phyloP scores from a whole-genome alignment of 495 filamentous ascomycete genomes.

The Durotheca rogersii region DNA sequence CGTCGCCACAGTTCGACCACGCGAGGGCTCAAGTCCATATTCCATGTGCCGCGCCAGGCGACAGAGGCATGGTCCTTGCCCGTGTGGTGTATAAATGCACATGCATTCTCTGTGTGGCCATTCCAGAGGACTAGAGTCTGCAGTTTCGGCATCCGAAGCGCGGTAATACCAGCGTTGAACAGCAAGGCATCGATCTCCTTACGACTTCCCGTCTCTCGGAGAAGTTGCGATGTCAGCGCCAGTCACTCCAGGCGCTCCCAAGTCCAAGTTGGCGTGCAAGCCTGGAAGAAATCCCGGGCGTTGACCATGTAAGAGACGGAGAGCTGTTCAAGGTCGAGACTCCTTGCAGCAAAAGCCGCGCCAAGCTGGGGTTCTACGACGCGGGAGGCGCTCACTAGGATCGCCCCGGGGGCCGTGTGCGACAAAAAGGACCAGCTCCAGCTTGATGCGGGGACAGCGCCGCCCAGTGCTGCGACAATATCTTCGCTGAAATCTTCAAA shows the following conservation, averaged over 20 bases:
- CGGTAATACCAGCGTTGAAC: conserved; percentile 7
- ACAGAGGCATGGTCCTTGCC: conserved; percentile 10
- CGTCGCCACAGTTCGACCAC: conserved; percentile 19
- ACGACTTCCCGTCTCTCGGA: not conserved
- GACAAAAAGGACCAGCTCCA: conserved; percentile 3
- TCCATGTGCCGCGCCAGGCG: conserved; percentile 27
- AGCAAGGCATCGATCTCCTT: conserved; percentile 9
- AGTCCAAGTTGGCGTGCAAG: conserved; percentile 12
- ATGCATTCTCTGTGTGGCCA: conserved; percentile 17
- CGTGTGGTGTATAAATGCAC: conserved; percentile 21
- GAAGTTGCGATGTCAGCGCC: conserved; percentile 15
- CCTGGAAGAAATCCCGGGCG: conserved; percentile 13
- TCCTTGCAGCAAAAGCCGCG: conserved; percentile 15
- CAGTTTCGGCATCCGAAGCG: conserved; percentile 21
- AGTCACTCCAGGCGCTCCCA: conserved; percentile 17
- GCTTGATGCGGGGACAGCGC: no score
- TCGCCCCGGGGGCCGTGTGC: no score
- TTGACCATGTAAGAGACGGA: conserved; percentile 19
- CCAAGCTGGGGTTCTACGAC: no score
- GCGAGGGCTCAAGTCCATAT: conserved; percentile 15
- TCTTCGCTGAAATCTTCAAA: conserved; percentile 18
- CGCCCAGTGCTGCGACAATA: not conserved
- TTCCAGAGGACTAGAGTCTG: conserved; percentile 28
- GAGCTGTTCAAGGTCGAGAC: conserved; percentile 16
- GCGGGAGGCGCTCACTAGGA: conserved; percentile 5